A percentile compares a stretch with the other conserved stretches of the same genome.
phyloP scores from a whole-genome alignment of 352 stramenopile genomes.

The Globisporangium orthogonon region DNA sequence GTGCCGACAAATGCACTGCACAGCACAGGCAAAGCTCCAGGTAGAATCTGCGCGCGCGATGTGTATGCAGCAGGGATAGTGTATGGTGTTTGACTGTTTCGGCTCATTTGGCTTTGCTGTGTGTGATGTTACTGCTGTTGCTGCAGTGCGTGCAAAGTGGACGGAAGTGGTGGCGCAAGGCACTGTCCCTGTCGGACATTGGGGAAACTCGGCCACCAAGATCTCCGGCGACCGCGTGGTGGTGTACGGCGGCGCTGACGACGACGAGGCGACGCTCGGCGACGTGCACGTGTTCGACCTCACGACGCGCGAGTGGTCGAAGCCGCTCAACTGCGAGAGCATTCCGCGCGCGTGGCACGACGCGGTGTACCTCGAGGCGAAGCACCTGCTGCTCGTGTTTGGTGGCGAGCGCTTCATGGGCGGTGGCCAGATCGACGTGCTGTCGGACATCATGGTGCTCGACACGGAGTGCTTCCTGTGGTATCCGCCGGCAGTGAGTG shows the following conservation, averaged over 20 bases:
- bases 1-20: conserved; percentile 8
- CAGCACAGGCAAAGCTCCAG: conserved; percentile 13
- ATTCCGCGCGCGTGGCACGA: conserved; percentile 89
- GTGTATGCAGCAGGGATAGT: too few species aligned
- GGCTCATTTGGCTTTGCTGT: background rate
- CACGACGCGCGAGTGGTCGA: conserved; percentile 60
- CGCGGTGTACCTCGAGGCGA: conserved; percentile 80
- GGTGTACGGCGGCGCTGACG: conserved; percentile 89
- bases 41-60: conserved; percentile 10
- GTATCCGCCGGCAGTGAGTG: conserved; percentile 87
- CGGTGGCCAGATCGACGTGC: conserved; percentile 58
- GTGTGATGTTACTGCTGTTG: background rate
- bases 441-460: conserved; percentile 88
- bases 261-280: conserved; percentile 75
- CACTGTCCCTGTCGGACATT: conserved; percentile 46
- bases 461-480: conserved; percentile 93
- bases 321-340: conserved; percentile 87
- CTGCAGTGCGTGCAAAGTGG: conserved; percentile 25
- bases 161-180: conserved; percentile 32
- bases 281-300: conserved; percentile 88
- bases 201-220: conserved; percentile 87
- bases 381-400: conserved; percentile 90
- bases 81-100: too few species aligned
- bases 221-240: conserved; percentile 85
- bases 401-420: conserved; percentile 79